Percentiles rank a stretch among this genome's conserved stretches.
These are phyloP conservation scores for Myxozyma neotropica DNA, from an alignment of 805 yeast genomes.

Conservation along the genomic window DNA sequence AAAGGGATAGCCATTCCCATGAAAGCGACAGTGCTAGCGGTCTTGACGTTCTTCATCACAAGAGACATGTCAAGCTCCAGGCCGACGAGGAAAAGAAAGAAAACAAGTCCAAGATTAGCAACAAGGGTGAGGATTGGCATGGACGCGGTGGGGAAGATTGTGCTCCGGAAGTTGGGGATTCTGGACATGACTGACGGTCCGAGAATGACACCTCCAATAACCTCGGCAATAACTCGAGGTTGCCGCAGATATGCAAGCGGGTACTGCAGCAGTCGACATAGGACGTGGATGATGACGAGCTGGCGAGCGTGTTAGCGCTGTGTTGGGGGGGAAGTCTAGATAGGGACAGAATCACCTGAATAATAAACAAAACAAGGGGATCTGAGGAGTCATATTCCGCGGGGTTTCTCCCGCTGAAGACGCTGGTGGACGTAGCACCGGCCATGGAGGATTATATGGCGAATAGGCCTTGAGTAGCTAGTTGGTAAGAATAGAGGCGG, in stretches of 20 bases:
- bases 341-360: conserved; percentile 54
- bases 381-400: conserved; percentile 57
- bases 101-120: conserved; percentile 74
- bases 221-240: conserved; percentile 83
- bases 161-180: conserved; percentile 64
- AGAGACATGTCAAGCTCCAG: conserved; percentile 73
- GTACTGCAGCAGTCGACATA: conserved; percentile 62
- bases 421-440: conserved; percentile 50
- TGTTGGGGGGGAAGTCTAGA: not conserved
- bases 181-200: conserved; percentile 78
- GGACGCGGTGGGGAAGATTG: conserved; percentile 66
- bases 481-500: too few species aligned
- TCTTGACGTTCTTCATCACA: conserved; percentile 59
- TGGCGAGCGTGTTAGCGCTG: conserved; percentile 32
- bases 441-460: not conserved
- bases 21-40: conserved; percentile 69
- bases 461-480: too few species aligned
- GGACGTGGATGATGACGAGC: conserved; percentile 48
- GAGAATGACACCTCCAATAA: conserved; percentile 69
- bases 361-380: conserved; percentile 69
- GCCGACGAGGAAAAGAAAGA: conserved; percentile 76
- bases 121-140: conserved; percentile 65
- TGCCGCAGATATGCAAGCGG: conserved; percentile 67
- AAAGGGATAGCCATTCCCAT: conserved; percentile 77
- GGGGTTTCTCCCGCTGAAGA: conserved; percentile 73